Conservation (phyloP, 495 filamentous ascomycete species). For the Xylona heveae region DNA sequence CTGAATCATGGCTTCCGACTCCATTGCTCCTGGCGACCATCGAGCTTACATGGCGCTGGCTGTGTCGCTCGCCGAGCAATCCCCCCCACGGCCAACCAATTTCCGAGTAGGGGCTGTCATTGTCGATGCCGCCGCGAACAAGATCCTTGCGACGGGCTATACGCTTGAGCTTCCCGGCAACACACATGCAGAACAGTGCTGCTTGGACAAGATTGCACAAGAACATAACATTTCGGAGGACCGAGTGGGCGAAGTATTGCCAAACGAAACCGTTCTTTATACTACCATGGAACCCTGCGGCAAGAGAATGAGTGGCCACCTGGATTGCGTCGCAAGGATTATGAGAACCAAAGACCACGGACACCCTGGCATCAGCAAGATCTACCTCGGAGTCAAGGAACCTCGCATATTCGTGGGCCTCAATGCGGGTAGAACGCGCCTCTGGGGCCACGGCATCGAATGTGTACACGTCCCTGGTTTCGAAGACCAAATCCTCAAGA, state of each 20-base stretch:
- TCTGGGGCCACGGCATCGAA: slow-evolving; percentile 54
- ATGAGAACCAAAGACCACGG: slow-evolving; percentile 26
- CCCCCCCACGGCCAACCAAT: slow-evolving; percentile 71
- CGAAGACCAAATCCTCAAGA: slow-evolving; percentile 57
- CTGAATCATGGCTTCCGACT: too few relatives aligned
- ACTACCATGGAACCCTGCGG: slow-evolving; percentile 92
- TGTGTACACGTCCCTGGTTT: slow-evolving; percentile 52
- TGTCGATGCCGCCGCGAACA: slow-evolving; percentile 31
- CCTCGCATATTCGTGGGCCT: slow-evolving; percentile 70
- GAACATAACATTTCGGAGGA: slow-evolving; percentile 29
- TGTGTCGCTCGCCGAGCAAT: slow-evolving; percentile 50
- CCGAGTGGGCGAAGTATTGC: slow-evolving; percentile 30
- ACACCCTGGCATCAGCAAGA: slow-evolving; percentile 37
- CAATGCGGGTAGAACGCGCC: slow-evolving; percentile 48
- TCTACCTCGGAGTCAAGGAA: slow-evolving; percentile 77
- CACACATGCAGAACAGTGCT: slow-evolving; percentile 90
- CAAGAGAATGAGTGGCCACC: slow-evolving; percentile 58
- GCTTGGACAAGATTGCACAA: slow-evolving; percentile 46
- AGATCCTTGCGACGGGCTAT: slow-evolving; percentile 66
- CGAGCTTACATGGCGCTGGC: slow-evolving; percentile 46
- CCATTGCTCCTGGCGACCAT: slow-evolving; percentile 22
- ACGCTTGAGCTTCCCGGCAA: slow-evolving; percentile 82
- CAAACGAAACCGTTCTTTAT: slow-evolving; percentile 43
- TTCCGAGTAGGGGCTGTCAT: slow-evolving; percentile 83
- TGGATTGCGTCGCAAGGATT: slow-evolving; percentile 67